These are phyloP conservation scores for Triticum turgidum DNA, from an alignment of 176 grass and related monocot genomes.

Conservation along the genomic window DNA sequence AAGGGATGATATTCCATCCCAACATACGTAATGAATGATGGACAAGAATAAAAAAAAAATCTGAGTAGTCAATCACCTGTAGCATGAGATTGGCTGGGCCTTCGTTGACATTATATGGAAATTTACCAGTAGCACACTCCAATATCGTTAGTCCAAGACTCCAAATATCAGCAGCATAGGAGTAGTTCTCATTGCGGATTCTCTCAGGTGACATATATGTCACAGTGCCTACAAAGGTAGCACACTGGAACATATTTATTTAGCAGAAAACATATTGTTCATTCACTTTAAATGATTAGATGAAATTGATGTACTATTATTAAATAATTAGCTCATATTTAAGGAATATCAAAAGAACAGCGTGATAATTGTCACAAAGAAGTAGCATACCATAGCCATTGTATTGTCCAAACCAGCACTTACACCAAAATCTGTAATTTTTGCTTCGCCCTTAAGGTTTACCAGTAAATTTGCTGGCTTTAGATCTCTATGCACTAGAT, in stretches of 20 bases:
- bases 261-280: conserved; percentile 40
- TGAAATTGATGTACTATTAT: conserved; percentile 5
- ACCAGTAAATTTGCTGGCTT: conserved; percentile 96
- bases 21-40: background rate
- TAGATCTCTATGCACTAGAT: conserved; percentile 98
- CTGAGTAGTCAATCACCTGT: conserved; percentile 49
- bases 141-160: conserved; percentile 89
- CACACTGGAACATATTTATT: conserved; percentile 82
- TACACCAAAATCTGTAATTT: conserved; percentile 93
- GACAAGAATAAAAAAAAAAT: conserved; percentile 1
- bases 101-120: conserved; percentile 89
- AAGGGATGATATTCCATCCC: conserved; percentile 11
- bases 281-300: conserved; percentile 33
- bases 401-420: conserved; percentile 94
- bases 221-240: conserved; percentile 95
- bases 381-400: conserved; percentile 89
- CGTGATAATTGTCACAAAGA: background rate
- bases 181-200: conserved; percentile 93
- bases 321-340: conserved; percentile 6
- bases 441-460: conserved; percentile 86
- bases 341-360: conserved; percentile 6
- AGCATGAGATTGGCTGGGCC: conserved; percentile 94
- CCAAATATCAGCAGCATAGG: conserved; percentile 96
- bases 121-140: conserved; percentile 94
- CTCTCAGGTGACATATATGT: conserved; percentile 99